Base-by-base conservation (phyloP, 1,139 yeast genomes). In the Yamadazyma songkhlaensis region DNA sequence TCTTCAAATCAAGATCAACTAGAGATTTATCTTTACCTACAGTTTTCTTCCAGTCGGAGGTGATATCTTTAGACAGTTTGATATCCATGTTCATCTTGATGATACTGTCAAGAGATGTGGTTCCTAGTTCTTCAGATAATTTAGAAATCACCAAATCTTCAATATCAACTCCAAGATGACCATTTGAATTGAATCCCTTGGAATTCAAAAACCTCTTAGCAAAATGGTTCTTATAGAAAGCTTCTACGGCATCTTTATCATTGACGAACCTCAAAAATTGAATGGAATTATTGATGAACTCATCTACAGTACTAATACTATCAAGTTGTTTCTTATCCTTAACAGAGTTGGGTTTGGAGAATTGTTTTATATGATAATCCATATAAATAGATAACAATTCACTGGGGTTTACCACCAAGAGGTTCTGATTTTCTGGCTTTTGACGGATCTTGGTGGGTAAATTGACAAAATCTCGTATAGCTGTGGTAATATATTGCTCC, bases 51-150 rank as follows among this genome's bases (percentile, higher is more conserved):
- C 84, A 84, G 15, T 74, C 83, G 6, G 57, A 48, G 26, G 84
- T 75, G 13, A 80, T 58, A 31, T 81, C 89, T 38, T 69, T 69
- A 1, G 95, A 84, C 43, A 76, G 67, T 45, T 77, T 77, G 46
- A 90, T 81, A 55, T 92, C 97, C 49, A 79, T 77, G 51, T 89
- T 81, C 98, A 92, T 92, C 36, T 88, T 89, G 53, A 88, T 92
- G 31, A 90, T 72, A 51, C 84, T 85, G 3, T 85, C 77, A 3
- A 95, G 80, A 39, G 87, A 85, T 0, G 90, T 75, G 2, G 87
- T 72, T 0, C 97, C 97, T 51, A 85, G 74, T 53, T 87, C 96
- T 50, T 80, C 81, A 47, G 84, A 79, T 36, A 90, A 67, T 53
- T 78, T 81, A 1, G 84, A 72, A 25, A 92, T 77, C 57, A 89